phyloP scores from a whole-genome alignment of 257 asterid genomes.

The Solanum sparsipilum region DNA sequence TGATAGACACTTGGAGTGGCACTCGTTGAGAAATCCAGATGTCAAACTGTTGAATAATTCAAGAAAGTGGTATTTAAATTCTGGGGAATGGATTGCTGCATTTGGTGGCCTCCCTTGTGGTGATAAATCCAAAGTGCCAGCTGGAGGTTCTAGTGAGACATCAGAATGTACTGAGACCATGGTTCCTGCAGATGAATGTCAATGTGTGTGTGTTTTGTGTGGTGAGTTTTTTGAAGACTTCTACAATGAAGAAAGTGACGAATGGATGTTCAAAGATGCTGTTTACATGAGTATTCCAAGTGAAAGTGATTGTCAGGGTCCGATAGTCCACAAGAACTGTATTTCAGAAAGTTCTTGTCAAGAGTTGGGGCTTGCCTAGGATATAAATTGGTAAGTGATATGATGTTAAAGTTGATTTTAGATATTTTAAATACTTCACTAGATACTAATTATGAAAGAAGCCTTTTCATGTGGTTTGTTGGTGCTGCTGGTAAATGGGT shows the following conservation, averaged over 20 bases:
- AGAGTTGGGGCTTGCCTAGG: conserved; percentile 33
- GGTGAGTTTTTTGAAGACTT: conserved; percentile 81
- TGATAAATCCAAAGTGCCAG: background rate
- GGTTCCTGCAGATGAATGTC: conserved; percentile 90
- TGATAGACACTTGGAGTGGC: conserved; percentile 84
- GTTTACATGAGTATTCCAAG: conserved; percentile 36
- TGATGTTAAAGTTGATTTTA: background rate
- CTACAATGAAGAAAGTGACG: conserved; percentile 42
- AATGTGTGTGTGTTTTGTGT: conserved; percentile 69
- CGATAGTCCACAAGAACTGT: conserved; percentile 66
- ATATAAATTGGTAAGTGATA: conserved; percentile 42
- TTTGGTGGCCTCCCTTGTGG: conserved; percentile 2
- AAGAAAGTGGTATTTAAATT: conserved; percentile 53
- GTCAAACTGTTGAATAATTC: conserved; percentile 15
- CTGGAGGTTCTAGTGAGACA: conserved; percentile 25
- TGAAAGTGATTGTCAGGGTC: conserved; percentile 15
- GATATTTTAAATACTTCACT: background rate
- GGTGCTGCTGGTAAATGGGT: background rate
- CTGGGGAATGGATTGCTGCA: conserved; percentile 49
- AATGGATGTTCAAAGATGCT: conserved; percentile 86
- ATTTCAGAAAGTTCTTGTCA: conserved; percentile 31
- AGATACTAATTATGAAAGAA: background rate
- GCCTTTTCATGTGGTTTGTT: background rate
- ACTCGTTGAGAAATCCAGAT: conserved; percentile 29
- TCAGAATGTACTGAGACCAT: conserved; percentile 29